Base-by-base conservation (phyloP, 2,329 filamentous ascomycete species). In the Stagonosporopsis cucurbitacearum region DNA sequence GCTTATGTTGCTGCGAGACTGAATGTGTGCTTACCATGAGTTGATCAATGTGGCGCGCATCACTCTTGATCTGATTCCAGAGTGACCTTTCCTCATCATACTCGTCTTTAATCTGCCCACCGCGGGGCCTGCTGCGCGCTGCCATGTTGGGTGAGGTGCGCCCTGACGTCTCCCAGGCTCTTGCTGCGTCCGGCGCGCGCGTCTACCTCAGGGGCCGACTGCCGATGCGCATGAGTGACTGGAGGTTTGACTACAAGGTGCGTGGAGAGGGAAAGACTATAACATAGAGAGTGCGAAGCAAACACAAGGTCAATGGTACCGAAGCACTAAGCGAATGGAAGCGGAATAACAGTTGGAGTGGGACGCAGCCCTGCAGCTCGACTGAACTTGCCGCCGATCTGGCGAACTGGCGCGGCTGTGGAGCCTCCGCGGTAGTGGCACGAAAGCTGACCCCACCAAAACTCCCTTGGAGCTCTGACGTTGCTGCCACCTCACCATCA, bases 31-130 rank as follows among this genome's bases (percentile, higher is more conserved):
- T 72, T 76, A 81, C 80, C 66, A 80, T 76, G 63, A 81, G 76
- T 35, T 65, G 67, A 54, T 82, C 80, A 25, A 81, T 76, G 41
- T 78, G 73, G 45, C 75, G 77, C 6, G 76, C 78, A 59, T 80
- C 77, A 37, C 73, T 71, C 47, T 75, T 75, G 54, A 82, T 79
- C 55, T 78, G 75, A 49, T 77, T 79, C 80, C 80, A 82, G 50
- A 82, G 66, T 15, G 77, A 72, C 28, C 79, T 73, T 66, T 82
- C 80, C 65, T 82, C 80, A 50, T 82, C 80, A 40, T 79, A 75
- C 57, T 82, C 80, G 53, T 82, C 79, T 59, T 80, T 81, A 62
- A 74, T 73, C 54, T 79, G 65, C 58, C 77, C 67, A 60, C 71
- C 62, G 59, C 79, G 75, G 40, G 73, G 73, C 60, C 80, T 69